phyloP scores from a whole-genome alignment of 192 early-diverging fungal species.

The Backusella mclennaniae region DNA sequence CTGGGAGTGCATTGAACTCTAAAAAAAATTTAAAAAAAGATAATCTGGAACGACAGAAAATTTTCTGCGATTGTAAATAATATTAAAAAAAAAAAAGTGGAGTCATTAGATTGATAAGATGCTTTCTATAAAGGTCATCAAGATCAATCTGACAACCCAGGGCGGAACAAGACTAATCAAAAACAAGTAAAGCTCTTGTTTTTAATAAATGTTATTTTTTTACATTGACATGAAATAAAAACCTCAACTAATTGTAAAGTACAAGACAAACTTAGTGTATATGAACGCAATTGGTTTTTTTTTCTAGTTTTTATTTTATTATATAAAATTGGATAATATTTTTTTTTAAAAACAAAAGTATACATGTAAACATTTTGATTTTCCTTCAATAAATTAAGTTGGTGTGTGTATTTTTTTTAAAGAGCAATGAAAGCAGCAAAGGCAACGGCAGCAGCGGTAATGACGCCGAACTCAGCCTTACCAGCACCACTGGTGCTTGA shows the following conservation, averaged over 20 bases:
- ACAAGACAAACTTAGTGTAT: neutral
- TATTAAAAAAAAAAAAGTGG: neutral
- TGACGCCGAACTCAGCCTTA: slow-evolving; percentile 42
- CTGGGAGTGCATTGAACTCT: neutral
- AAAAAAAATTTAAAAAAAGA: neutral
- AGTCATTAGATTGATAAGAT: neutral
- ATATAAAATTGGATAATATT: neutral
- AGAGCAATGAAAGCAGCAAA: neutral
- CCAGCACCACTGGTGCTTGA: slow-evolving; percentile 48
- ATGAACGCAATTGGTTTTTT: neutral
- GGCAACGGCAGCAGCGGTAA: slow-evolving; percentile 29
- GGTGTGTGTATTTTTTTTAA: neutral
- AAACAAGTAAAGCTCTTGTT: neutral
- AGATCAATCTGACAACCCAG: neutral
- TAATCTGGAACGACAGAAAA: neutral
- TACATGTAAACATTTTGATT: neutral
- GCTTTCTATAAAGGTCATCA: neutral
- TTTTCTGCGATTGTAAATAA: neutral
- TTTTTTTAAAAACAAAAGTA: neutral
- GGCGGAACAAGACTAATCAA: neutral
- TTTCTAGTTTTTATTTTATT: neutral
- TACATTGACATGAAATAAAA: neutral
- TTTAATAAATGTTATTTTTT: neutral
- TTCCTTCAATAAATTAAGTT: neutral
- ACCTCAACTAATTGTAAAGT: neutral